Evolutionary conservation across 495 filamentous ascomycete genomes (phyloP), one percentile per base, ranked within the genome.

Genomic region (Haplographium delicatum): DNA sequence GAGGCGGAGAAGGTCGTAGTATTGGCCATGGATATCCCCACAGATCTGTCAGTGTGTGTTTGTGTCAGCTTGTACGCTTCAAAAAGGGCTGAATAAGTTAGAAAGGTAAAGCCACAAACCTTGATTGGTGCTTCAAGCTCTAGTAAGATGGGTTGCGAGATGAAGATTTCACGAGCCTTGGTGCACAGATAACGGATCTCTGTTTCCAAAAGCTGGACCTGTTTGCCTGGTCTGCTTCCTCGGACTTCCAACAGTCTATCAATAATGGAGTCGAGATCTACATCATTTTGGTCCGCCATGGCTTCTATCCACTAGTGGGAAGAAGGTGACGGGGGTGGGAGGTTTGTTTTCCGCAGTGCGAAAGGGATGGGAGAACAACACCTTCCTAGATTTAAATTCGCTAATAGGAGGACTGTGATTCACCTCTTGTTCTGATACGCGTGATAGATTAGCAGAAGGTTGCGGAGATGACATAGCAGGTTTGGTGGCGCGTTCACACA

Each of bases 181-280:
- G 93, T 96, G 81, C 93, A 98, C 56, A 98, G 83, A 74, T 83
- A 96, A 61, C 93, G 88, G 58, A 98, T 98, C 75, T 98, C 94
- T 46, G 88, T 84, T 68, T 98, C 93, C 55, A 96, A 74, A 54
- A 98, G 81, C 70, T 98, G 93, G 33, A 98, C 94, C 72, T 97
- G 93, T 74, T 98, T 98, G 56, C 93, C 93, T 45, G 93, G 93
- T 65, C 93, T 80, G 78, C 91, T 97, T 62, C 93, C 93, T 74
- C 93, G 84, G 70, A 98, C 93, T 74, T 98, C 93, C 60, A 98
- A 74, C 68, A 98, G 80, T 72, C 93, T 81, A 69, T 98, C 93
- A 70, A 98, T 98, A 78, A 98, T 95, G 60, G 93, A 96, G 68
- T 98, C 94, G 73, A 98, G 79, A 74, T 98, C 94, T 69, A 97